Base-by-base conservation (phyloP, 139 green algal species). In the Klebsormidium nitens region DNA sequence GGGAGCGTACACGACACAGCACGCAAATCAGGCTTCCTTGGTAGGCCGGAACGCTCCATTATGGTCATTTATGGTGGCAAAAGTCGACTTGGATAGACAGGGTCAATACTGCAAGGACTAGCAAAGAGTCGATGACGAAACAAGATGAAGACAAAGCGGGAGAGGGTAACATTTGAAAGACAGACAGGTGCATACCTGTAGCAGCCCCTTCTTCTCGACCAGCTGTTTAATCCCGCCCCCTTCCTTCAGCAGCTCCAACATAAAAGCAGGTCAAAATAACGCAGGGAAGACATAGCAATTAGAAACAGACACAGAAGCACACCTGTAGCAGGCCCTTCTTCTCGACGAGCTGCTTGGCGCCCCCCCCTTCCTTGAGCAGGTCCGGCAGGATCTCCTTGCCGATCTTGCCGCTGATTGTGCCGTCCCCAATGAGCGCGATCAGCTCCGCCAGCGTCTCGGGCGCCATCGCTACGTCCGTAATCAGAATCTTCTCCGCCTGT, bases 361-460 rank as follows among this genome's bases (percentile, higher is more conserved):
- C 42, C 6, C 47, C 65, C 0, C 65, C 75, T 2, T 34, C 35
- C 36, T 57, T 23, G 32, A 85, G 61, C 29, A 85, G 65, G 26
- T 87, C 79, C 1, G 91, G 89, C 70, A 96, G 79, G 47, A 96
- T 66, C 55, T 97, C 87, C 76, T 98, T 98, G 34, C 81, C 93
- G 63, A 98, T 98, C 82, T 98, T 98, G 71, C 93, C 93, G 69
- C 84, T 93, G 78, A 98, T 96, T 29, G 78, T 83, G 52, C 82
- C 84, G 26, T 83, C 69, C 62, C 96, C 89, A 35, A 98, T 97
- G 2, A 97, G 81, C 2, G 3, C 8, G n/a, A 97, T 87, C 83
- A 97, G 90, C 74, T 98, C 91, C 4, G 85, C 88, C 23, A 97
- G 82, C 0, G 71, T 76, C 1, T 14, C 39, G 2, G 71, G 57